A percentile compares a stretch with the other conserved stretches of the same genome.
Conservation (phyloP, 192 early-diverging fungal genomes). For the Podila horticola region DNA sequence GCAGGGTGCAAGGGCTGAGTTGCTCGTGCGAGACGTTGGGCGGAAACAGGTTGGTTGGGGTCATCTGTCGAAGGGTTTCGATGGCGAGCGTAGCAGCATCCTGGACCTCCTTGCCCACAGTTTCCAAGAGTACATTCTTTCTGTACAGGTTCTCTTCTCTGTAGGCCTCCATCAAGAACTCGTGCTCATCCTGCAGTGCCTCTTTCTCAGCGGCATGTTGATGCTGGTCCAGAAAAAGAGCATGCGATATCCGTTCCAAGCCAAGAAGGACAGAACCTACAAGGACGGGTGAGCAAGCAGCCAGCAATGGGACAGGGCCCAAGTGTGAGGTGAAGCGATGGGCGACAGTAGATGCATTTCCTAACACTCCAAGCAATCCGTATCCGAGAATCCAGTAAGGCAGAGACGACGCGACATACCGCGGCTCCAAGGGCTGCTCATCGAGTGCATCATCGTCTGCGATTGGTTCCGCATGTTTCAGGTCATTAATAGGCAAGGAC, state of each 20-base stretch:
- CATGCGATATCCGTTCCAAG: constrained; percentile 24
- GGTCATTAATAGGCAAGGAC: background rate
- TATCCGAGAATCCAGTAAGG: constrained; percentile 31
- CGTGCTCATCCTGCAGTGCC: constrained; percentile 25
- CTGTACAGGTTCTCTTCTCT: constrained; percentile 27
- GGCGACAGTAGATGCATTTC: background rate
- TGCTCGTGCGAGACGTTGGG: constrained; percentile 58
- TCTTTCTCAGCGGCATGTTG: constrained; percentile 16
- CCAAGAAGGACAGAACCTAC: constrained; percentile 14
- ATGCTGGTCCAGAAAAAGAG: constrained; percentile 11
- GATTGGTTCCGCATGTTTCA: background rate
- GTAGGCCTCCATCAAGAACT: constrained; percentile 22
- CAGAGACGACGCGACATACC: background rate
- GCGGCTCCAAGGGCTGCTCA: background rate
- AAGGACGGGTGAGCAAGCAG: constrained; percentile 26
- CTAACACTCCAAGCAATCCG: constrained; percentile 28
- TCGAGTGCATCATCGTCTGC: background rate
- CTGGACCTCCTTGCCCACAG: constrained; percentile 57
- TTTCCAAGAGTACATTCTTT: constrained; percentile 44
- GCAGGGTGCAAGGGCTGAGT: constrained; percentile 63
- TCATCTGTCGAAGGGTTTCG: constrained; percentile 62
- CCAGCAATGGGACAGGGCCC: constrained; percentile 14
- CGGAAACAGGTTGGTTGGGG: constrained; percentile 54
- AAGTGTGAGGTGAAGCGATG: constrained; percentile 4
- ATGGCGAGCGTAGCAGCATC: constrained; percentile 59